These are phyloP conservation scores for Sindora glabra DNA, from an alignment of 306 rosid species.

Conservation along the genomic window DNA sequence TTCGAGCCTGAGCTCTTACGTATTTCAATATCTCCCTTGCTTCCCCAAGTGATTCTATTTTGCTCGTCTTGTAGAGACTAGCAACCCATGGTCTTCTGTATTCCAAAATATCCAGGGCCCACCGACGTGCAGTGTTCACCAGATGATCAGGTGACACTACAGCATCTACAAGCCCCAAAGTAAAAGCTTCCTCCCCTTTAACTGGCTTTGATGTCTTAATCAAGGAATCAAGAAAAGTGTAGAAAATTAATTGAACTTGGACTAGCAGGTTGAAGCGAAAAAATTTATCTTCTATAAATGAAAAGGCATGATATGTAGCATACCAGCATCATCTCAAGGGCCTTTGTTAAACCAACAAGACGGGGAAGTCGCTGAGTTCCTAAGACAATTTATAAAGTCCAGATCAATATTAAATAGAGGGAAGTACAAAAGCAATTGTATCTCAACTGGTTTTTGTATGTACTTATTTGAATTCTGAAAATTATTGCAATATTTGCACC, in stretches of 20 bases:
- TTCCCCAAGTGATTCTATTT: slow-evolving; percentile 83
- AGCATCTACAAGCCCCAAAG: slow-evolving; percentile 84
- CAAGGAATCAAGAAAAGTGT: not conserved
- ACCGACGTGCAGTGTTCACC: slow-evolving; percentile 64
- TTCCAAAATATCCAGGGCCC: slow-evolving; percentile 77
- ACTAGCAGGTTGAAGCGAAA: slow-evolving; percentile 3
- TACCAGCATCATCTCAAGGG: slow-evolving; percentile 94
- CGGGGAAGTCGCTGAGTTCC: slow-evolving; percentile 99
- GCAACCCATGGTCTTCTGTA: slow-evolving; percentile 72
- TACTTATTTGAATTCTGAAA: not conserved
- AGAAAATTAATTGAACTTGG: slow-evolving; percentile 13
- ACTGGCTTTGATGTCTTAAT: slow-evolving; percentile 73
- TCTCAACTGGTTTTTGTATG: not conserved
- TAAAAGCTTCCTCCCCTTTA: slow-evolving; percentile 75
- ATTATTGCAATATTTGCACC: not conserved
- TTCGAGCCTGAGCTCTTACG: slow-evolving; percentile 64
- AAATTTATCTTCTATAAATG: not conserved
- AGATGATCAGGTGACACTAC: slow-evolving; percentile 59
- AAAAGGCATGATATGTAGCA: slow-evolving; percentile 12
- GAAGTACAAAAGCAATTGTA: not conserved
- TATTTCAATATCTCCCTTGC: slow-evolving; percentile 82
- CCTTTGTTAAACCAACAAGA: slow-evolving; percentile 90
- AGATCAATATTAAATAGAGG: slow-evolving; percentile 15
- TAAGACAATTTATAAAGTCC: slow-evolving; percentile 29
- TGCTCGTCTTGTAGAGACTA: slow-evolving; percentile 79